Base-by-base conservation (phyloP, 2,329 filamentous ascomycete species). In the Pseudogymnoascus sp. region DNA sequence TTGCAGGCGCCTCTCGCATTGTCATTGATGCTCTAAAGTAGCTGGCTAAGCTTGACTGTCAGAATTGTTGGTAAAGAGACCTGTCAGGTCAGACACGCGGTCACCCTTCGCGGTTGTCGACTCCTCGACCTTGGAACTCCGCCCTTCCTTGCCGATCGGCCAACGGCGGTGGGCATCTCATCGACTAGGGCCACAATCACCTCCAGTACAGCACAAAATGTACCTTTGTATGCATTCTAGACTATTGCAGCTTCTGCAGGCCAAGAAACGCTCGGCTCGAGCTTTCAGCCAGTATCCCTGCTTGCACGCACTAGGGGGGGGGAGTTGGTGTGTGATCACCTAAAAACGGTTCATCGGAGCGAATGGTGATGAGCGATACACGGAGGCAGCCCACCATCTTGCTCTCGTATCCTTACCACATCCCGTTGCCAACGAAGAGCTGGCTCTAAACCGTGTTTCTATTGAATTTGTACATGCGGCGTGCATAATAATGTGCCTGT, bases 401-500 rank as follows among this genome's bases (percentile, higher is more conserved):
- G 40, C 40, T 43, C 40, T 43, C 40, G 40, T 23, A 43, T 23
- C 40, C 40, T 43, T 43, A 43, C 40, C 40, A 18, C 18, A 43
- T 23, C 40, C 40, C 40, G 40, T 43, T 43, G 40, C 40, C 40
- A 43, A 43, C 40, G 40, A 43, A 43, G 18, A 43, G 40, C 40
- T 43, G 40, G 40, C 40, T 43, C 40, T 43, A 18, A 43, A 43
- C 18, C 40, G 40, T 23, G 40, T 43, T 43, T 43, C 40, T 43
- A 43, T 43, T 43, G 40, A 43, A 43, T 43, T 43, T 43, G 40
- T 43, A 43, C 40, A 43, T 43, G 40, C 40, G 40, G 40, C 40
- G 40, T 43, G 40, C 40, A 43, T 43, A 43, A 43, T 43, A 43
- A 43, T 43, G 40, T 43, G 40, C 5, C 40, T 43, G 40, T 43